A percentile compares a stretch with the other conserved stretches of the same genome.
These are phyloP conservation scores for Oidiodendron maius DNA, from an alignment of 495 filamentous ascomycete genomes.

Conservation along the genomic window DNA sequence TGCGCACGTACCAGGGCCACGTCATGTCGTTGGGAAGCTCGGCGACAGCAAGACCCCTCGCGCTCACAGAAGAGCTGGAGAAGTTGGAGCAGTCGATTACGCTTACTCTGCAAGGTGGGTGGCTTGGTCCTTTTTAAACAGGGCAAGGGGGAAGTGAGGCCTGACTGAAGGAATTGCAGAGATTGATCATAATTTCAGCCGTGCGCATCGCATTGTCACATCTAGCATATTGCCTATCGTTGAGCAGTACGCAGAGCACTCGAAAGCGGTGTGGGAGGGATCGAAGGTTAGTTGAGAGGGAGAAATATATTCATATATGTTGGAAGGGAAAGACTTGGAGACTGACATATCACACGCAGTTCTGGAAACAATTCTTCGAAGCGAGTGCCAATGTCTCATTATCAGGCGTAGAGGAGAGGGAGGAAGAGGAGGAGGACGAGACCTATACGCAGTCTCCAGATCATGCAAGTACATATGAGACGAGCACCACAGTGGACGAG, in stretches of 20 bases:
- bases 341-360: too few relatives aligned
- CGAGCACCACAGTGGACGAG: constrained; percentile 18
- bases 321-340: constrained; percentile 5
- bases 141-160: background rate
- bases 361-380: constrained; percentile 99
- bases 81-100: constrained; percentile 96
- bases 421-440: constrained; percentile 39
- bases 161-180: constrained; percentile 45
- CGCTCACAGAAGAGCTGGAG: constrained; percentile 91
- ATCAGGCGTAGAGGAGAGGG: constrained; percentile 85
- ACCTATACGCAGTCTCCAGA: constrained; percentile 29
- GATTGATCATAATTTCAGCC: constrained; percentile 97
- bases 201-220: constrained; percentile 93
- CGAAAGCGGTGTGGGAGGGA: constrained; percentile 91
- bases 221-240: constrained; percentile 88
- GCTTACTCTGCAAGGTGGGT: constrained; percentile 81
- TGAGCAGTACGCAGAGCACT: constrained; percentile 94
- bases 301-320: background rate
- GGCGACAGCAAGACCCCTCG: constrained; percentile 58
- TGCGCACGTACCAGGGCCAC: too few relatives aligned
- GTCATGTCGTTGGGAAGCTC: constrained; percentile 18
- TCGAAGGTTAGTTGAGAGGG: constrained; percentile 70
- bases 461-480: constrained; percentile 30
- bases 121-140: background rate
- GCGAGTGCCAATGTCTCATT: constrained; percentile 94